Evolutionary conservation across 805 yeast genomes (phyloP).

Genomic region (Metschnikowia gruessii): DNA sequence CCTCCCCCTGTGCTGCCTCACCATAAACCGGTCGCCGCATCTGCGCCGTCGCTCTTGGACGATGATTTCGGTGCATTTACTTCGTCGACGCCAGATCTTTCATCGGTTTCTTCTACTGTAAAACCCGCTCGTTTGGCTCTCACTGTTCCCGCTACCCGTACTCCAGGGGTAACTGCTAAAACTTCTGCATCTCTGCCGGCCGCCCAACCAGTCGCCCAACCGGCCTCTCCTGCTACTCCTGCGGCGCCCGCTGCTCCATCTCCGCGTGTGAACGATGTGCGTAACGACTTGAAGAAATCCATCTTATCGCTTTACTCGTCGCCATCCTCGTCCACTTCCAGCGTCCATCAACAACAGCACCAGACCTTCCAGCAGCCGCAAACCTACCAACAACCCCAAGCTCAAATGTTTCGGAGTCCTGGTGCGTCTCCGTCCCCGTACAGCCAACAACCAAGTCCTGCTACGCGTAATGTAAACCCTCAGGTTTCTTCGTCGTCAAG

Average conservation of each 20-base stretch:
- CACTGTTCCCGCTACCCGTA: not conserved
- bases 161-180: too few relatives aligned
- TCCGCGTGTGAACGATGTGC: slow-evolving; percentile 10
- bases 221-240: slow-evolving; percentile 13
- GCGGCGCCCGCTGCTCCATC: slow-evolving; percentile 1
- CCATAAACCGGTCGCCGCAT: slow-evolving; percentile 1
- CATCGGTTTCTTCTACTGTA: slow-evolving; percentile 1
- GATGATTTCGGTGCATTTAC: slow-evolving; percentile 44
- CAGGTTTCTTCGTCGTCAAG: slow-evolving; percentile 2
- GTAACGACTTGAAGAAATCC: slow-evolving; percentile 76
- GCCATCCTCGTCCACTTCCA: slow-evolving; percentile 47
- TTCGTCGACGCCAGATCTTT: slow-evolving; percentile 22
- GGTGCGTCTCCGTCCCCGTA: slow-evolving; percentile 16
- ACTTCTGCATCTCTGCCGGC: too few relatives aligned
- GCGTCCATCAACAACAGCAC: slow-evolving; percentile 9
- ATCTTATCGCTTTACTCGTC: slow-evolving; percentile 82
- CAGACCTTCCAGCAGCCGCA: slow-evolving; percentile 1
- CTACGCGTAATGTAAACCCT: not conserved
- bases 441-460: not conserved
- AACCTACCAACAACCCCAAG: not conserved
- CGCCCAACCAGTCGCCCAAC: slow-evolving; percentile 8
- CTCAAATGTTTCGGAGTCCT: slow-evolving; percentile 1
- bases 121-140: slow-evolving; percentile 12
- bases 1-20: not conserved
- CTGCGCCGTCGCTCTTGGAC: slow-evolving; percentile 24